A percentile compares a stretch with the other conserved stretches of the same genome.
Conservation (phyloP, 768 basidiomycete species). For the Naematelia aurantialba region DNA sequence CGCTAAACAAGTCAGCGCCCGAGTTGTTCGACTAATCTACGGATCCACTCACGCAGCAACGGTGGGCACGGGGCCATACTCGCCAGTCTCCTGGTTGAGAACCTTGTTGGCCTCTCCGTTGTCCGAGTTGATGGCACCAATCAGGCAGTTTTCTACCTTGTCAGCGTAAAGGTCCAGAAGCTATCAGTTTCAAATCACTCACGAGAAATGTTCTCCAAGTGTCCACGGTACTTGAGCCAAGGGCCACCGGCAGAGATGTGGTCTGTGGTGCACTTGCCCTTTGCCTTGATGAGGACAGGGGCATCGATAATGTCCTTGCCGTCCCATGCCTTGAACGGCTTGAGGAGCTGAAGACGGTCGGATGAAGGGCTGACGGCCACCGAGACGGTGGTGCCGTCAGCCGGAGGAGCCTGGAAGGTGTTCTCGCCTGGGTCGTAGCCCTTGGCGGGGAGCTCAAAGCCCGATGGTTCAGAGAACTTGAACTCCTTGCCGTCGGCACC, state of each 20-base stretch:
- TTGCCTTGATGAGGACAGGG: constrained; percentile 94
- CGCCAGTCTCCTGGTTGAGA: constrained; percentile 76
- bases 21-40: not conserved
- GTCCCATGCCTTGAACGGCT: constrained; percentile 88
- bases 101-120: constrained; percentile 95
- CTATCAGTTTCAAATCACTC: constrained; percentile 40
- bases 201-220: constrained; percentile 97
- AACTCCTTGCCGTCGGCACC: constrained; percentile 92
- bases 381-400: constrained; percentile 72
- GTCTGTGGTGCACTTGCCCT: constrained; percentile 99
- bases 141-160: constrained; percentile 81
- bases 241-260: constrained; percentile 97
- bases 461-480: constrained; percentile 90
- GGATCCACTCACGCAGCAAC: constrained; percentile 58
- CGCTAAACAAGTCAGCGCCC: constrained; percentile 24
- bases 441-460: constrained; percentile 85
- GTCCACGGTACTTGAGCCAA: constrained; percentile 99
- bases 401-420: constrained; percentile 93
- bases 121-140: constrained; percentile 93
- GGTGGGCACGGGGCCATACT: constrained; percentile 78
- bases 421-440: constrained; percentile 96
- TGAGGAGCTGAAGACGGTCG: constrained; percentile 84
- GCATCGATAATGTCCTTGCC: constrained; percentile 84
- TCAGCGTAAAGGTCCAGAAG: constrained; percentile 7
- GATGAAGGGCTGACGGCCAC: constrained; percentile 82